Conservation (phyloP, 2,329 filamentous ascomycete species). For the Colletotrichum salicis region DNA sequence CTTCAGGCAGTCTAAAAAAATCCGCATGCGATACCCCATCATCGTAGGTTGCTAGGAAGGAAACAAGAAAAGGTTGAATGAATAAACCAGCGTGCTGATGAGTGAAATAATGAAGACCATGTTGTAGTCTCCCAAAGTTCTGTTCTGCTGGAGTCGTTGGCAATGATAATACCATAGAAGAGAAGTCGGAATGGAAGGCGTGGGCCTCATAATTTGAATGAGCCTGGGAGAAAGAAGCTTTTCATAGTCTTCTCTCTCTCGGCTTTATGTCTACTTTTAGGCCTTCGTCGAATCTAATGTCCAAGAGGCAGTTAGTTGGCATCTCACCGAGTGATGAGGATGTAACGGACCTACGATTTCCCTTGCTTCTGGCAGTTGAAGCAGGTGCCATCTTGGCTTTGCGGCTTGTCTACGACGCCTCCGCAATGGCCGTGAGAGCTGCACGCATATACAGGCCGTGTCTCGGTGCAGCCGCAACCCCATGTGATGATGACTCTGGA, state of each 20-base stretch:
- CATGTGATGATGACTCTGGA: slow-evolving; percentile 18
- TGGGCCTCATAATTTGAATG: background rate
- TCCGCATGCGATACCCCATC: slow-evolving; percentile 7
- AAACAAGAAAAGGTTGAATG: background rate
- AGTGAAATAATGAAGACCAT: background rate
- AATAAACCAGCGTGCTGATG: slow-evolving; percentile 5
- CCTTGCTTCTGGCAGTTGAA: slow-evolving; percentile 24
- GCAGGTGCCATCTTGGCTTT: slow-evolving; percentile 8
- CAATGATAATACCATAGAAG: slow-evolving; percentile 1
- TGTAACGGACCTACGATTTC: slow-evolving; percentile 34
- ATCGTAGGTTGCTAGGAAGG: background rate
- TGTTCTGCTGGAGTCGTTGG: background rate
- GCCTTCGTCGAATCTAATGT: background rate
- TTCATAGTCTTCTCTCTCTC: slow-evolving; percentile 16
- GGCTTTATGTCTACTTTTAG: background rate
- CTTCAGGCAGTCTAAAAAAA: slow-evolving; percentile 17
- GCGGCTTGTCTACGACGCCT: slow-evolving; percentile 15
- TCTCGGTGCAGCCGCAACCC: slow-evolving; percentile 12
- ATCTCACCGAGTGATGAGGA: background rate
- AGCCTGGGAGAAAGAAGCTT: background rate
- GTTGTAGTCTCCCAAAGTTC: background rate
- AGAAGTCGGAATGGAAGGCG: background rate
- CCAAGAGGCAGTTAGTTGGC: background rate
- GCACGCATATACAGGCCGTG: background rate
- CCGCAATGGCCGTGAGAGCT: background rate